A percentile compares a stretch with the other conserved stretches of the same genome.
These are phyloP conservation scores for Aureobasidium pullulans DNA, from an alignment of 2,329 filamentous ascomycete genomes.

Conservation along the genomic window DNA sequence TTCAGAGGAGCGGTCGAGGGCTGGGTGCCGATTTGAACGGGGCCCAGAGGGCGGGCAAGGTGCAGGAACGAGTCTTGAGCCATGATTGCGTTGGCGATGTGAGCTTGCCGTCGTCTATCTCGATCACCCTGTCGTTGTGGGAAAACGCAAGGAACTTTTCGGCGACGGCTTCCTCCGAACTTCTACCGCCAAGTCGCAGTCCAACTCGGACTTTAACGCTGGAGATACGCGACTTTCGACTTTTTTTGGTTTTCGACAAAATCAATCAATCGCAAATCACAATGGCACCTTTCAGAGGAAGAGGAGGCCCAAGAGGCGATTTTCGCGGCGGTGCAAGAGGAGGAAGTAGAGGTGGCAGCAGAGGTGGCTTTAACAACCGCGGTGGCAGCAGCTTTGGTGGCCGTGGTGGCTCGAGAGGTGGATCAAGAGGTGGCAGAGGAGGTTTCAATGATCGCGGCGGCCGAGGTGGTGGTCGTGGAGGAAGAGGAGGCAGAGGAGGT, in stretches of 20 bases:
- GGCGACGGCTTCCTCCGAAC: conserved; percentile 9
- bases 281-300: conserved; percentile 14
- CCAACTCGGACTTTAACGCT: conserved; percentile 2
- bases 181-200: not conserved
- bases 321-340: not conserved
- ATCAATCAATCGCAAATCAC: not conserved
- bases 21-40: conserved; percentile 69
- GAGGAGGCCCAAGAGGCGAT: not conserved
- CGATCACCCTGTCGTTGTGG: not conserved
- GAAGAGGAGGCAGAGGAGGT: conserved; percentile 15
- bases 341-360: not conserved
- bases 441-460: conserved; percentile 23
- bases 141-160: conserved; percentile 4
- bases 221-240: not conserved
- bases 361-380: conserved; percentile 15
- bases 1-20: conserved; percentile 84
- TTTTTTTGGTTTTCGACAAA: not conserved
- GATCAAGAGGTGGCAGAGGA: conserved; percentile 15
- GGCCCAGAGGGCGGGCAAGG: conserved; percentile 84
- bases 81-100: conserved; percentile 51
- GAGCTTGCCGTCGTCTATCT: conserved; percentile 12
- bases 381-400: conserved; percentile 26
- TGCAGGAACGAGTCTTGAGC: conserved; percentile 87
- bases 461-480: conserved; percentile 22
- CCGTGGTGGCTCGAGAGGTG: conserved; percentile 20